Base-by-base conservation (phyloP, 495 filamentous ascomycete genomes). In the Cercophora samala region DNA sequence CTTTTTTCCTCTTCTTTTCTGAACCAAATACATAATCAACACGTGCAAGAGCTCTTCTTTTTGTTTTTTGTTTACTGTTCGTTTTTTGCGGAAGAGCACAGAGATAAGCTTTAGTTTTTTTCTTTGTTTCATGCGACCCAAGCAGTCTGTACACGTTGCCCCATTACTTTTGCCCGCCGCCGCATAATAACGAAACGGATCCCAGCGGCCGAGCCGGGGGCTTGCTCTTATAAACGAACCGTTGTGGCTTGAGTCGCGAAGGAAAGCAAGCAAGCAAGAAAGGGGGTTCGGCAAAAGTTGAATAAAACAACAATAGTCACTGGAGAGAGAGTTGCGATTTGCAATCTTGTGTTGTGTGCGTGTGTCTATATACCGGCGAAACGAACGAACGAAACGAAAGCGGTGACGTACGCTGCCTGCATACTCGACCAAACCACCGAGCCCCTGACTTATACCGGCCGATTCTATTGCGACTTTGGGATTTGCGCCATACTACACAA, bases 81-180 rank as follows among this genome's bases (percentile, higher is more conserved):
- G 54, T 24, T 56, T 56, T 24, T 56, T 56, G 54, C 54, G 22
- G 54, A 21, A 6, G 22, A n/a, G n/a, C n/a, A n/a, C 54, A 21
- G 19, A 21, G n/a, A 56, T 56, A 56, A 46, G 37, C 37, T 21
- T 21, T 56, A 29, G 26, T 56, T 56, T 56, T 56, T 56, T 56
- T 56, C 22, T 56, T 56, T 56, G 54, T 56, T 24, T 56, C n/a
- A 56, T 21, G 22, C 54, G 15, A 29, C n/a, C n/a, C n/a, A n/a
- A n/a, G n/a, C n/a, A 24, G 54, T 56, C 6, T 56, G 54, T 56
- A 21, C 54, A 56, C 37, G 37, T 56, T 56, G 3, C n/a, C 19
- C 22, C n/a, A n/a, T n/a, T n/a, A n/a, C n/a, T n/a, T n/a, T n/a
- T n/a, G n/a, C n/a, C n/a, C n/a, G n/a, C n/a, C n/a, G n/a, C n/a